These are phyloP conservation scores for Mortierella antarctica DNA, from an alignment of 192 early-diverging fungal species.

Conservation along the genomic window DNA sequence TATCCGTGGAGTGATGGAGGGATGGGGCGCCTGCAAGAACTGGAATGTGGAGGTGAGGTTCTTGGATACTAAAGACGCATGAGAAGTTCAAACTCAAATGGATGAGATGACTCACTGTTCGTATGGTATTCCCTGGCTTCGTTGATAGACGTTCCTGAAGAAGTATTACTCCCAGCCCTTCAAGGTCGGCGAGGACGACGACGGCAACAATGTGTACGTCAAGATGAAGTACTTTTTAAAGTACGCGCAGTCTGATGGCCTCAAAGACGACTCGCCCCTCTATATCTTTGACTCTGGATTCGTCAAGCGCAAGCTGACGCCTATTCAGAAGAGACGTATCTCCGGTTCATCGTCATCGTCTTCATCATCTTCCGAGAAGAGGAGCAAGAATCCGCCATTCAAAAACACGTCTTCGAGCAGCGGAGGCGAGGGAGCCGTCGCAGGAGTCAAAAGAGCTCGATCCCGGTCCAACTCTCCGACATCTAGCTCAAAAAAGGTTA, in stretches of 20 bases:
- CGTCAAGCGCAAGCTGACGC: conserved; percentile 55
- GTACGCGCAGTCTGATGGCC: conserved; percentile 60
- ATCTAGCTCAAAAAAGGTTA: conserved; percentile 17
- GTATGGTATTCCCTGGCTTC: background rate
- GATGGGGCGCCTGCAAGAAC: conserved; percentile 64
- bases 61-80: conserved; percentile 2
- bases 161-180: conserved; percentile 73
- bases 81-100: background rate
- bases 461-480: conserved; percentile 31
- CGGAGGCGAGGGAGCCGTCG: background rate
- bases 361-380: conserved; percentile 19
- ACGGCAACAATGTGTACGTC: conserved; percentile 74
- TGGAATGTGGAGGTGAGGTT: conserved; percentile 65
- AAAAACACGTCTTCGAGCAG: conserved; percentile 7
- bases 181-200: conserved; percentile 85
- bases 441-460: conserved; percentile 33
- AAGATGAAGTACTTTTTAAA: conserved; percentile 70
- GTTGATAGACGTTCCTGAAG: conserved; percentile 51
- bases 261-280: conserved; percentile 76
- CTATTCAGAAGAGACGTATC: conserved; percentile 38
- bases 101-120: background rate
- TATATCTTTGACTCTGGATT: conserved; percentile 87
- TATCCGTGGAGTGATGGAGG: conserved; percentile 63
- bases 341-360: conserved; percentile 45
- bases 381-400: background rate